Percentiles rank a stretch among this genome's conserved stretches.
phyloP scores from a whole-genome alignment of 2,329 filamentous ascomycete genomes.

The Colletotrichum sp. region DNA sequence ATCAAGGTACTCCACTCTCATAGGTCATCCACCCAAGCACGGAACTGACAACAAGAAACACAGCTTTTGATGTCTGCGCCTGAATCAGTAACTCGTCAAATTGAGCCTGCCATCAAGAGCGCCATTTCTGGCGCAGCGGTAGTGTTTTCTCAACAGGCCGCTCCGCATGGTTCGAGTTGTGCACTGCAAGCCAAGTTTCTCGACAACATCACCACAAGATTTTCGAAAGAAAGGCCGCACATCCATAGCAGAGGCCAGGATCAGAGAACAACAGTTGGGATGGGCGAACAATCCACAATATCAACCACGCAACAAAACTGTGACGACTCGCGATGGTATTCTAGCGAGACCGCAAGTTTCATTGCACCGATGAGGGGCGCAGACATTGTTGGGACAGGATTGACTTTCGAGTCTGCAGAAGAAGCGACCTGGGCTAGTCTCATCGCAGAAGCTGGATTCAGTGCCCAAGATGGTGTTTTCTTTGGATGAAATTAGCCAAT shows the following conservation, averaged over 20 bases:
- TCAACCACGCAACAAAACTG: background rate
- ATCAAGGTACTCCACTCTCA: conserved; percentile 32
- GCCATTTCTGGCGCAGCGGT: conserved; percentile 21
- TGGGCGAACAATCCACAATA: background rate
- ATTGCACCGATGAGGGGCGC: background rate
- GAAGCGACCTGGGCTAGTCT: conserved; percentile 31
- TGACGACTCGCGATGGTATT: background rate
- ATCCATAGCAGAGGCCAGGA: background rate
- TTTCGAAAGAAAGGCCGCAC: background rate
- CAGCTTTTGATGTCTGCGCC: conserved; percentile 1
- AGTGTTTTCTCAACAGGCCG: conserved; percentile 32
- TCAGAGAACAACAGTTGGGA: background rate
- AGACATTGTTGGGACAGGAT: background rate
- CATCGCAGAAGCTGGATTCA: conserved; percentile 32
- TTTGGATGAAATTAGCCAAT: background rate
- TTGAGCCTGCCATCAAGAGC: conserved; percentile 1
- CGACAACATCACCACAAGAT: conserved; percentile 21
- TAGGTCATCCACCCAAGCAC: rapidly evolving
- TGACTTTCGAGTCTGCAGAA: conserved; percentile 17
- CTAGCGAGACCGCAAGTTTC: background rate
- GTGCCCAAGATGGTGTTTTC: conserved; percentile 29
- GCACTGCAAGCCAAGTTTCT: conserved; percentile 36
- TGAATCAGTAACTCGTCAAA: background rate
- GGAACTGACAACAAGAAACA: background rate
- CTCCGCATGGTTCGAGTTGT: conserved; percentile 29